Conservation (phyloP, 495 filamentous ascomycete species). For the Penicillium alfredii region DNA sequence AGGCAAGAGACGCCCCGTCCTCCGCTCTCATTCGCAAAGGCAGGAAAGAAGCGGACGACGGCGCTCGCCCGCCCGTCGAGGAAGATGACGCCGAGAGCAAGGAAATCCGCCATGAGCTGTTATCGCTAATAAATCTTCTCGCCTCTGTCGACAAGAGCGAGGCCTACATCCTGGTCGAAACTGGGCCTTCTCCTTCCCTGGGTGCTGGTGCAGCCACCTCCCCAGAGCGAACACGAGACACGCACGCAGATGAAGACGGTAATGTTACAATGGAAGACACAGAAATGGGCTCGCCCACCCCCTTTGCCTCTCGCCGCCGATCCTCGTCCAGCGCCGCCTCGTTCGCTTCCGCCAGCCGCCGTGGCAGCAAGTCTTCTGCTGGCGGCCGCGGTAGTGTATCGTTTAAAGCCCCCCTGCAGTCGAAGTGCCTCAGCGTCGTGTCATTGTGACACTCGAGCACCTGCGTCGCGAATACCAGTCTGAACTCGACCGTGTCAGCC, state of each 20-base stretch:
- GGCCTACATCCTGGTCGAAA: conserved; percentile 61
- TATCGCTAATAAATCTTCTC: conserved; percentile 83
- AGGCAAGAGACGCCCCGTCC: conserved; percentile 44
- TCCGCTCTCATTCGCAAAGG: conserved; percentile 35
- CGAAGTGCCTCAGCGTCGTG: conserved; percentile 25
- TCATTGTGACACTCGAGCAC: conserved; percentile 75
- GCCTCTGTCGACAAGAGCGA: conserved; percentile 75
- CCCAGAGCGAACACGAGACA: conserved; percentile 16
- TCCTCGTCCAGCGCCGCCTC: conserved; percentile 12
- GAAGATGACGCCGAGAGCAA: conserved; percentile 50
- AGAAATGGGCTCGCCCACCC: conserved; percentile 12
- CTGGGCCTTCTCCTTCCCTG: conserved; percentile 18
- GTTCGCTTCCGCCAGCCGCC: conserved; percentile 11
- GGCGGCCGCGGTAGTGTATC: conserved; percentile 14
- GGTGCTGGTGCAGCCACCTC: conserved; percentile 4
- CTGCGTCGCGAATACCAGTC: conserved; percentile 77
- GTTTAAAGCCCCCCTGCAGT: conserved; percentile 11
- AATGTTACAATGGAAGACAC: conserved; percentile 41
- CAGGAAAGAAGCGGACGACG: conserved; percentile 41
- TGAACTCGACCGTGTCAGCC: conserved; percentile 72
- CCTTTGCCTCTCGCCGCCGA: conserved; percentile 7
- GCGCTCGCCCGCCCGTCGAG: conserved; percentile 49
- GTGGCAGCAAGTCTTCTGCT: conserved; percentile 23
- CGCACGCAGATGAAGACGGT: conserved; percentile 35
- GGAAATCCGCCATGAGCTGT: conserved; percentile 56